A percentile compares a stretch with the other conserved stretches of the same genome.
These are phyloP conservation scores for Diaporthe citri DNA, from an alignment of 2,329 filamentous ascomycete species.

Conservation along the genomic window DNA sequence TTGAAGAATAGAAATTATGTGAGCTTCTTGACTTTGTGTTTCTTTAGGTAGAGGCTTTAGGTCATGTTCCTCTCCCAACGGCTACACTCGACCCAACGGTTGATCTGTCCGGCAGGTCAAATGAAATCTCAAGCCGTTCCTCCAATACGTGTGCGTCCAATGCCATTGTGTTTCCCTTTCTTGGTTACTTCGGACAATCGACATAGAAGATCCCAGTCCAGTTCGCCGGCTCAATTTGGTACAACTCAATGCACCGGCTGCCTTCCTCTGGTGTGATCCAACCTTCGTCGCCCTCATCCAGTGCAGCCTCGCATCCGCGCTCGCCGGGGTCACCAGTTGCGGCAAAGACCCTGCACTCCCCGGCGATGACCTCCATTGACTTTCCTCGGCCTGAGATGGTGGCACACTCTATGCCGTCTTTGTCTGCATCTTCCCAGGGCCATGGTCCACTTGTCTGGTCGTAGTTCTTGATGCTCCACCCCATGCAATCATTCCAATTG, in stretches of 20 bases:
- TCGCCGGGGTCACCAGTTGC: background rate
- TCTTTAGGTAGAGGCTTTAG: background rate
- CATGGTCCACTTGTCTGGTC: too few species aligned
- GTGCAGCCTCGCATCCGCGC: background rate
- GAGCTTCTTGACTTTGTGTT: background rate
- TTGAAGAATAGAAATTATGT: background rate
- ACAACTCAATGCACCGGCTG: background rate
- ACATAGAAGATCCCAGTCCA: background rate
- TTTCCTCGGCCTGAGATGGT: too few species aligned
- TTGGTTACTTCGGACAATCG: background rate
- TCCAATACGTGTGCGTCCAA: background rate
- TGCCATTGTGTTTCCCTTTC: background rate
- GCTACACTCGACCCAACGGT: background rate
- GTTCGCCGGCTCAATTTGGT: background rate
- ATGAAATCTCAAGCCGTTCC: background rate
- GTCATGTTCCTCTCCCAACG: background rate
- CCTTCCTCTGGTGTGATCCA: background rate
- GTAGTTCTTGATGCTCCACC: too few species aligned
- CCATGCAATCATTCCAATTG: too few species aligned
- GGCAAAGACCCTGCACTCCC: background rate
- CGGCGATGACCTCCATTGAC: background rate
- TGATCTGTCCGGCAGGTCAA: background rate
- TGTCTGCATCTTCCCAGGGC: too few species aligned
- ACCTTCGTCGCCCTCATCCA: background rate
- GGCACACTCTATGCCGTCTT: background rate